Evolutionary conservation across 164 flowering plant species (phyloP), one percentile per base, ranked within the genome.

Genomic region (Cinnamomum micranthum): DNA sequence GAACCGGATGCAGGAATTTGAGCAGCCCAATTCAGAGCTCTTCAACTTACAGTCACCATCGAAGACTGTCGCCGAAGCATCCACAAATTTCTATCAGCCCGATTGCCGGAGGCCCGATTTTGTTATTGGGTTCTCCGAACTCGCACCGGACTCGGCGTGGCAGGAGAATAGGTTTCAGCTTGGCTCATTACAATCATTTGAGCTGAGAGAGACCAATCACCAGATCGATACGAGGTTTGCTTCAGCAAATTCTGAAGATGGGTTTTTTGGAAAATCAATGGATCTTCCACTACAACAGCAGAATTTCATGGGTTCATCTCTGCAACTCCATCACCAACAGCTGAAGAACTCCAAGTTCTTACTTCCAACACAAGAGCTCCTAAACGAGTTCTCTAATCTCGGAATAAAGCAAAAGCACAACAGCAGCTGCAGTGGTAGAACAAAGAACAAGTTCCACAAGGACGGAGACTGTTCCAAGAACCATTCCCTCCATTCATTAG

Each of bases 331-430:
- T 12, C 35, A 67, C 71, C 81, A 78, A 50, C 86, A 86, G 76
- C 79, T 91, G 11, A 84, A 86, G 77, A 85, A 79, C 68, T 92
- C 94, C 13, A 92, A 85, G 93, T 95, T 83, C 81, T 80, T 93
- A 76, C 84, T 64, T 68, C 94, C 97, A 2, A 85, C 93, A 23
- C 96, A 93, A 71, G 89, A 88, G 78, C 94, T 95, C 62, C 75
- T 95, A 69, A 85, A 86, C 69, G 99, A 95, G 88, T 85, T 92
- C 58, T 96, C 98, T 62, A 84, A 85, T 66, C 88, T 91, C 33
- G 96, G 88, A 65, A 76, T 78, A 1, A 83, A 81, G 69, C 85
- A 82, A 71, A 78, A 20, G 10, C 55, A 28, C 24, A 33, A 73
- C 10, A 3, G n/a, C 25, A 23, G 51, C 50, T 0, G 64, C 23